Conservation (phyloP, 208 protist species). For the Crithidia thermophila region DNA sequence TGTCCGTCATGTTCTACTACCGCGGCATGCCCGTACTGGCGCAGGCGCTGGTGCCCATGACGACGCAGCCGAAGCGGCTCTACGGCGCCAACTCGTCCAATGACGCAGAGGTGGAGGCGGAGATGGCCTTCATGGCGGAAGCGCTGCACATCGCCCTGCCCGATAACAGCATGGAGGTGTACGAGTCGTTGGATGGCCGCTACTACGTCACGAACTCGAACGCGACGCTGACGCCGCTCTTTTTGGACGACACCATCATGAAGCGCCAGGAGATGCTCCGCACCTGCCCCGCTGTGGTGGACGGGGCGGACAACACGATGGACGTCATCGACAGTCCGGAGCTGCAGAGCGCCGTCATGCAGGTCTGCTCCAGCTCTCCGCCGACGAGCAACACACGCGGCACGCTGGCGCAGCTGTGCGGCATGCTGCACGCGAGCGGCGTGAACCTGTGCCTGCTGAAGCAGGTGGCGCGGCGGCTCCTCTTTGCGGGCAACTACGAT, state of each 20-base stretch:
- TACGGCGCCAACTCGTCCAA: conserved; percentile 66
- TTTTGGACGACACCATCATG: conserved; percentile 75
- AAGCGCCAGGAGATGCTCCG: conserved; percentile 83
- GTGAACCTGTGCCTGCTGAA: conserved; percentile 86
- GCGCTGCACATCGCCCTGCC: conserved; percentile 76
- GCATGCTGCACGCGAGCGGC: conserved; percentile 59
- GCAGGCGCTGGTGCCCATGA: conserved; percentile 87
- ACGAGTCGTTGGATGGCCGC: conserved; percentile 78
- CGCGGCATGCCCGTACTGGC: conserved; percentile 88
- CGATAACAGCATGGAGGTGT: conserved; percentile 68
- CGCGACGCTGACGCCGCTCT: conserved; percentile 72
- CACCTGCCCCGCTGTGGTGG: conserved; percentile 46
- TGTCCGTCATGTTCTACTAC: conserved; percentile 86
- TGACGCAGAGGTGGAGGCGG: conserved; percentile 72
- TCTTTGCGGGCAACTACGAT: conserved; percentile 14
- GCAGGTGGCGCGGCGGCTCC: conserved; percentile 51
- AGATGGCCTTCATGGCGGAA: conserved; percentile 74
- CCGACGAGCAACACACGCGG: background rate
- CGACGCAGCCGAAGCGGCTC: conserved; percentile 49
- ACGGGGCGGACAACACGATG: conserved; percentile 62
- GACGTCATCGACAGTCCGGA: conserved; percentile 41
- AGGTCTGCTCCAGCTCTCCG: conserved; percentile 25
- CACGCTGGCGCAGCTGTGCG: conserved; percentile 29
- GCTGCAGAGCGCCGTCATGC: conserved; percentile 47
- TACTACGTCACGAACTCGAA: conserved; percentile 84